Evolutionary conservation across 2,329 filamentous ascomycete species (phyloP), one percentile per base, ranked within the genome.

Genomic region (Cercospora beticola): DNA sequence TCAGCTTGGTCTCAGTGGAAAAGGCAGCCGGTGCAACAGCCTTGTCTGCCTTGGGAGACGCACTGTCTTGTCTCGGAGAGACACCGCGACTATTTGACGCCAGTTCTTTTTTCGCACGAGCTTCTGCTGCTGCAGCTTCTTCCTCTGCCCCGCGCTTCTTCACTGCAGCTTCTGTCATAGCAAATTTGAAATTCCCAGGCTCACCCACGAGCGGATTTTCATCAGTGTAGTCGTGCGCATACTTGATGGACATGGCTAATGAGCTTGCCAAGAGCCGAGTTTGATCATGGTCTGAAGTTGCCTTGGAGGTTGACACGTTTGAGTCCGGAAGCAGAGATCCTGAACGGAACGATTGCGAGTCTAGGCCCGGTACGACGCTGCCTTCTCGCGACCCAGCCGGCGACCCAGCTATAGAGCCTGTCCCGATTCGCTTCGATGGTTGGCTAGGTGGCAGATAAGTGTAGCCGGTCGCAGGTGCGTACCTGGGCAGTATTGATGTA

Each of bases 161-260:
- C 8, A 84, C 77, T 8, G 79, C 79, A 36, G 79, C 77, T 28
- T 77, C 78, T 1, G 83, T 82, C 36, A 80, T 79, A 4, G 83
- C 82, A 71, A 89, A 83, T 64, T 87, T 85, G 72, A 90, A 89
- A 4, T 83, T 84, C 31, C 88, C 88, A 0, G 88, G 88, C 75
- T 90, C 88, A 59, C 88, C 88, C 7, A 85, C 81, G 14, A 90
- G 78, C 0, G 88, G 87, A 68, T 86, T 88, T 73, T 89, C 87
- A 75, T 90, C 88, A 81, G 87, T 87, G 78, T 83, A 90, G 70
- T 90, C 88, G 71, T 87, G 83, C 14, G 83, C 86, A 74, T 86
- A 88, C 7, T 79, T 79, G 12, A 85, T 79, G 30, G 75, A 71
- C 65, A 76, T 71, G 6, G 69, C 60, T 3, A 80, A 62, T 16